Evolutionary conservation across 2,329 filamentous ascomycete species (phyloP).

Genomic region (Myriosclerotinia duriaeana): DNA sequence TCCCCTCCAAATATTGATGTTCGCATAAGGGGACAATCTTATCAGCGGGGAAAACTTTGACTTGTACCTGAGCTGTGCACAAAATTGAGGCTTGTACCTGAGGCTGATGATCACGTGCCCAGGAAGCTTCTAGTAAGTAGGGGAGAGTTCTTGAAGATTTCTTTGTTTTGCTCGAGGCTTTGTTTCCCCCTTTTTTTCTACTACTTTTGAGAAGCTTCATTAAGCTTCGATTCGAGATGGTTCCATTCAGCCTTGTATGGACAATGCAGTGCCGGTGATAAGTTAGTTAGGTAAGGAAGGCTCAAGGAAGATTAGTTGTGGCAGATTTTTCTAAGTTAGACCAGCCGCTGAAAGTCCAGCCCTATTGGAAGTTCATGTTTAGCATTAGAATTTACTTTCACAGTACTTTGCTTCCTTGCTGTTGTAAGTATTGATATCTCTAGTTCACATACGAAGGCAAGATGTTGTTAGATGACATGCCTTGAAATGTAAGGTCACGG

Average conservation of each 20-base stretch:
- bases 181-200: neutral
- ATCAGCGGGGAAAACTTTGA: constrained; percentile 16
- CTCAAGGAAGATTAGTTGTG: too few species aligned
- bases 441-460: neutral
- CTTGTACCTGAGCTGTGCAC: neutral
- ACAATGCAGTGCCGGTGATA: neutral
- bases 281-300: too few species aligned
- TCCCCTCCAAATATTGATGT: neutral
- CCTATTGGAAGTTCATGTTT: neutral
- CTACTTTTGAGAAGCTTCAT: neutral
- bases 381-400: neutral
- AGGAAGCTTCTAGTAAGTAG: constrained; percentile 11
- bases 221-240: neutral
- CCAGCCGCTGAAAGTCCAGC: neutral
- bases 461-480: neutral
- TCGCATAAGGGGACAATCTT: neutral
- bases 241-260: neutral
- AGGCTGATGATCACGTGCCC: neutral
- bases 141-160: neutral
- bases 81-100: neutral
- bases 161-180: too few species aligned
- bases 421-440: neutral
- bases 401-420: neutral
- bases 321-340: too few species aligned
- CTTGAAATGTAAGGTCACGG: neutral